These are phyloP conservation scores for Apophysomyces elegans DNA, from an alignment of 371 early-diverging fungal genomes.

Conservation along the genomic window DNA sequence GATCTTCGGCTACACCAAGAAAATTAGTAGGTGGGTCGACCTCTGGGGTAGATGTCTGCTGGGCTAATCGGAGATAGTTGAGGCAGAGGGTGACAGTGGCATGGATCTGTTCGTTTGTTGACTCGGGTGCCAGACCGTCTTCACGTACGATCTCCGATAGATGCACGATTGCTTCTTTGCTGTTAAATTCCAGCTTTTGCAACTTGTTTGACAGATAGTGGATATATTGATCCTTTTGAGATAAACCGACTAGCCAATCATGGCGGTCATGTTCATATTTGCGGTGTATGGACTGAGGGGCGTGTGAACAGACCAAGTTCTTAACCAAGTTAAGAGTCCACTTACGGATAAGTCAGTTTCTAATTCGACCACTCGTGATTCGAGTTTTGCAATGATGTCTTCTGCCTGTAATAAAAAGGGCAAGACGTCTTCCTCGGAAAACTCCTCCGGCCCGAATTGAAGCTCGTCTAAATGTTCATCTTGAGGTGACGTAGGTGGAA, in stretches of 20 bases:
- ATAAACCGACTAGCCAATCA: conserved; percentile 57
- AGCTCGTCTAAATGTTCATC: conserved; percentile 19
- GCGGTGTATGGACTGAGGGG: conserved; percentile 50
- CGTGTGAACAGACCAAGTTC: background rate
- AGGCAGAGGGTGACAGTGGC: conserved; percentile 43
- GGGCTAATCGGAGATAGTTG: conserved; percentile 52
- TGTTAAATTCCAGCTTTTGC: conserved; percentile 54
- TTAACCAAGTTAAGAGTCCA: background rate
- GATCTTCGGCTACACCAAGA: conserved; percentile 27
- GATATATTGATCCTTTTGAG: conserved; percentile 62
- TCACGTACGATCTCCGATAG: conserved; percentile 41
- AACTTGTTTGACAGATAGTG: conserved; percentile 54
- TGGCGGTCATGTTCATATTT: conserved; percentile 61
- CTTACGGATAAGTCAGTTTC: conserved; percentile 59
- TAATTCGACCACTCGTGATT: conserved; percentile 57
- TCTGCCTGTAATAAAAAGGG: conserved; percentile 62
- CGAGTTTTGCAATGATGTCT: conserved; percentile 57
- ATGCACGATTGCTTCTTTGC: conserved; percentile 55
- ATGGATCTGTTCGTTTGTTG: conserved; percentile 27
- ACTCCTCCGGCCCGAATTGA: conserved; percentile 27
- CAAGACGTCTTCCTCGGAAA: conserved; percentile 52
- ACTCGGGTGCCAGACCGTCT: conserved; percentile 5
- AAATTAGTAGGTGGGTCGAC: conserved; percentile 16
- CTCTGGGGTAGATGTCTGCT: conserved; percentile 32
- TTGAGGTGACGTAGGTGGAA: conserved; percentile 15